Evolutionary conservation across 2,329 filamentous ascomycete species (phyloP).

Genomic region (Verticillium longisporum): DNA sequence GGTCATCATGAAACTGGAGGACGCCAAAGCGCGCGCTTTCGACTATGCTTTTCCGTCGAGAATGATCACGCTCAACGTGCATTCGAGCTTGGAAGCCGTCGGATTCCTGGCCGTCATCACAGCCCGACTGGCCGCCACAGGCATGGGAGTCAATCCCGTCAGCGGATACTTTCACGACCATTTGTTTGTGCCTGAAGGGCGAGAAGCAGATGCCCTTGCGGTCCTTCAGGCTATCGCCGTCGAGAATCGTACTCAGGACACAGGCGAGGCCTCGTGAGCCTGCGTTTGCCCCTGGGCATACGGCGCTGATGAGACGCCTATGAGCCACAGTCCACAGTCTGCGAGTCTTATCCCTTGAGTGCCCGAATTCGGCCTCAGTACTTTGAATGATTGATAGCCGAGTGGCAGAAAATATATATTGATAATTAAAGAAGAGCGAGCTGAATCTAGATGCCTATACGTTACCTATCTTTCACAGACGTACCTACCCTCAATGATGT

Average conservation of each 20-base stretch:
- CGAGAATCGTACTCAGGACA: slow-evolving; percentile 9
- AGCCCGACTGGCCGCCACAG: slow-evolving; percentile 27
- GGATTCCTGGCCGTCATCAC: slow-evolving; percentile 45
- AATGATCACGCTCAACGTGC: slow-evolving; percentile 45
- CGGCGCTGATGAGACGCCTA: too few relatives aligned
- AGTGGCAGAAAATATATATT: too few relatives aligned
- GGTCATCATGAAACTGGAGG: slow-evolving; percentile 28
- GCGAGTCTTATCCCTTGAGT: too few relatives aligned
- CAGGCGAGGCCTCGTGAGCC: too few relatives aligned
- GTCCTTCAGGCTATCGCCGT: slow-evolving; percentile 22
- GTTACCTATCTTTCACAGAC: too few relatives aligned
- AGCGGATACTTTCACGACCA: slow-evolving; percentile 50
- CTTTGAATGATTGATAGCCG: too few relatives aligned
- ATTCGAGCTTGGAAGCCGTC: slow-evolving; percentile 48
- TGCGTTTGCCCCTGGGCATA: too few relatives aligned
- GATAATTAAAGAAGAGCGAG: too few relatives aligned
- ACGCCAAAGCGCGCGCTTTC: slow-evolving; percentile 26
- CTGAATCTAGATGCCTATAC: too few relatives aligned
- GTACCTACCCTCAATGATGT: too few relatives aligned
- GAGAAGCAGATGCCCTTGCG: slow-evolving; percentile 32
- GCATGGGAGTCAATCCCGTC: slow-evolving; percentile 43
- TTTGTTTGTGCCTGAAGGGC: slow-evolving; percentile 39
- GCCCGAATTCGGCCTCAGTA: too few relatives aligned
- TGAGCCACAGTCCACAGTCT: too few relatives aligned
- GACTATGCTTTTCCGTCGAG: slow-evolving; percentile 35